Conservation (phyloP, 192 early-diverging fungal genomes). For the Gonapodya sp. region DNA sequence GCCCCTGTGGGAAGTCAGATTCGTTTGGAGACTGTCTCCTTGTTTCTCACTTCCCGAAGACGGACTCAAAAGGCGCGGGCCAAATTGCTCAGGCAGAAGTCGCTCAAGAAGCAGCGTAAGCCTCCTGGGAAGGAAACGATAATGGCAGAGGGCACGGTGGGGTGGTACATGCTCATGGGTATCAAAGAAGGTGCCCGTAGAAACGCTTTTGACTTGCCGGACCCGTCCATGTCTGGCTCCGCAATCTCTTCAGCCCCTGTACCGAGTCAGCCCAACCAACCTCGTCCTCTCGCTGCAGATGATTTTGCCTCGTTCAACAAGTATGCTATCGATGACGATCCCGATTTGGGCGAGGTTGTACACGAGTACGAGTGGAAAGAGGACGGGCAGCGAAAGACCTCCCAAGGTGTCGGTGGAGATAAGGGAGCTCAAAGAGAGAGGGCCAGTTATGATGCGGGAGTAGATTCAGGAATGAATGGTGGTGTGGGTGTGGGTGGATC, state of each 20-base stretch:
- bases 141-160: background rate
- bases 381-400: background rate
- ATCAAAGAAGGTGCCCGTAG: background rate
- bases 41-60: background rate
- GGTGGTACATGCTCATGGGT: constrained; percentile 1
- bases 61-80: background rate
- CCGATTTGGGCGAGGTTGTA: background rate
- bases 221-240: background rate
- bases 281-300: constrained; percentile 53
- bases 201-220: background rate
- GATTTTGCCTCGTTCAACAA: constrained; percentile 88
- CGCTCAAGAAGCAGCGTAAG: constrained; percentile 1
- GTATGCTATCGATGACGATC: constrained; percentile 73
- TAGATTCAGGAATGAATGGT: too few relatives aligned
- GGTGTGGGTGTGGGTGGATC: too few relatives aligned
- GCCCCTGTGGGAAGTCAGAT: background rate
- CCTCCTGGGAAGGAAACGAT: background rate
- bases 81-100: background rate
- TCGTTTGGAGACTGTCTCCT: background rate
- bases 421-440: background rate
- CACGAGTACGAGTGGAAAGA: constrained; percentile 1
- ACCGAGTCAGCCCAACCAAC: background rate
- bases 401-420: background rate
- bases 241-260: background rate
- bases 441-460: background rate